A percentile compares a stretch with the other conserved stretches of the same genome.
phyloP scores from a whole-genome alignment of 768 basidiomycete species.

The Cytidiella melzeri region DNA sequence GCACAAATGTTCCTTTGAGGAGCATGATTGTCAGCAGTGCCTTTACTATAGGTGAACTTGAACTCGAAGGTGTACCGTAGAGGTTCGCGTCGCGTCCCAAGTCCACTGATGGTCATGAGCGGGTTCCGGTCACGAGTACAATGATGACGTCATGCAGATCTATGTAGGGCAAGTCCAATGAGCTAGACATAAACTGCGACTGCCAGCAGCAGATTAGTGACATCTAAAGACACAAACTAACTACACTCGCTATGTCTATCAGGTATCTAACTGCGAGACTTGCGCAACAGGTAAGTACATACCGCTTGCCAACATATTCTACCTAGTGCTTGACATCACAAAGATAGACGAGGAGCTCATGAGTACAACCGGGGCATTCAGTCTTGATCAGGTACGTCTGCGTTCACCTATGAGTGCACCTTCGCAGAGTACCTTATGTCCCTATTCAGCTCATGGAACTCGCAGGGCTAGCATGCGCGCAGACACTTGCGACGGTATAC shows the following conservation, averaged over 20 bases:
- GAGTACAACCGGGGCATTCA: constrained; percentile 84
- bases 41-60: not conserved
- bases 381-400: constrained; percentile 82
- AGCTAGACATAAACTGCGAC: too few species aligned
- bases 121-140: too few species aligned
- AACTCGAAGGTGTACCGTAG: too few species aligned
- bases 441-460: constrained; percentile 84
- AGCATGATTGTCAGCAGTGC: too few species aligned
- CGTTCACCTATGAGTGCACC: not conserved
- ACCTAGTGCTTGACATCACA: not conserved
- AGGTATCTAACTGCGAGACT: constrained; percentile 64
- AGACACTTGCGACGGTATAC: constrained; percentile 77
- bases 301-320: constrained; percentile 2
- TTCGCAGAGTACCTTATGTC: not conserved
- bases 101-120: too few species aligned
- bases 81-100: too few species aligned
- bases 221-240: not conserved
- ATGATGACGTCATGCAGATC: too few species aligned
- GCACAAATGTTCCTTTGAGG: constrained; percentile 50
- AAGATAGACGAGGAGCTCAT: constrained; percentile 96
- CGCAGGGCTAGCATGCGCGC: constrained; percentile 91
- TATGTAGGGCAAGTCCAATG: too few species aligned
- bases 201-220: too few species aligned
- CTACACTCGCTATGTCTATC: constrained; percentile 37
- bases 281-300: constrained; percentile 60